Evolutionary conservation across 495 filamentous ascomycete species (phyloP).

Genomic region (Lasiosphaeris hirsuta): DNA sequence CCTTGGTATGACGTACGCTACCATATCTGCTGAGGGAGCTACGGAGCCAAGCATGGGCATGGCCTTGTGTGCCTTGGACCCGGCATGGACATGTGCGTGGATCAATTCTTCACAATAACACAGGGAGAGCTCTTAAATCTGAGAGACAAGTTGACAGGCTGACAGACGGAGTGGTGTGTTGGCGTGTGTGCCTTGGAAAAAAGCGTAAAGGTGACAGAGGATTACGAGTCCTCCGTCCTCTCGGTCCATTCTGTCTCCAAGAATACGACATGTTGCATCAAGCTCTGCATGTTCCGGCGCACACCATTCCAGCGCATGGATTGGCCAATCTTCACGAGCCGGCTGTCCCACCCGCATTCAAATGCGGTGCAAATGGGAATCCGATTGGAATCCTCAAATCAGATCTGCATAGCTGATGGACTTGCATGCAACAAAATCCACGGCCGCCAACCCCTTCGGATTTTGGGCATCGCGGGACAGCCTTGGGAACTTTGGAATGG

Average conservation of each 20-base stretch:
- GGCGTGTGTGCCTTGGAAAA: not conserved
- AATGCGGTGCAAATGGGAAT: not conserved
- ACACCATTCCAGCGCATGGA: not conserved
- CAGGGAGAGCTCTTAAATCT: not conserved
- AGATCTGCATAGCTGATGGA: slow-evolving; percentile 1
- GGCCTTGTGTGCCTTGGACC: too few species aligned
- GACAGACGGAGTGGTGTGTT: too few species aligned
- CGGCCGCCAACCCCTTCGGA: too few species aligned
- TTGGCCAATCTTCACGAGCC: slow-evolving; percentile 5
- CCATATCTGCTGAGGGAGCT: not conserved
- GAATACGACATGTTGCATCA: slow-evolving; percentile 9
- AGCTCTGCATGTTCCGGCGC: not conserved
- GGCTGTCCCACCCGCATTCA: not conserved
- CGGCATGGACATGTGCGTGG: too few species aligned
- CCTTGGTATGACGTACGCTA: slow-evolving; percentile 1
- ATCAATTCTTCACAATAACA: too few species aligned
- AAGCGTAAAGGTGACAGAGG: not conserved
- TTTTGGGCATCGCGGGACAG: too few species aligned
- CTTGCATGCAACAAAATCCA: too few species aligned
- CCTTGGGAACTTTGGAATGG: too few species aligned
- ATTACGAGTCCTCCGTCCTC: not conserved
- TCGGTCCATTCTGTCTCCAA: not conserved
- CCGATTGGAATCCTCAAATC: not conserved
- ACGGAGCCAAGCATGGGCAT: not conserved
- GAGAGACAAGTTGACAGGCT: slow-evolving; percentile 2